Evolutionary conservation across 345 rosid genomes (phyloP).

Genomic region (Turritis glabra): DNA sequence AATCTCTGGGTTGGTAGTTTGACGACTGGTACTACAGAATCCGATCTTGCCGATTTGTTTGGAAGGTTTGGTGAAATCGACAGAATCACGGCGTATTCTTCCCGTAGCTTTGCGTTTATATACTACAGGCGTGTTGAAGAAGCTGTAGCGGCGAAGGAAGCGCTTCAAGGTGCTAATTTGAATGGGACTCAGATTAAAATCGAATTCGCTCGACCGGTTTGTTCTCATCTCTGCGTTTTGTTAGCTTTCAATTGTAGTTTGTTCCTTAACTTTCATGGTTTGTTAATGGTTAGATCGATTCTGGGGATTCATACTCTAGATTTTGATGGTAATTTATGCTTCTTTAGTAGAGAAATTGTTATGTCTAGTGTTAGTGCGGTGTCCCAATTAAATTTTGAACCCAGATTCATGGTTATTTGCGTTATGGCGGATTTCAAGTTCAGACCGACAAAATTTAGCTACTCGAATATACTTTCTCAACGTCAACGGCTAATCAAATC

Average conservation of each 20-base stretch:
- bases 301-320: neutral
- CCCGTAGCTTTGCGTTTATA: conserved; percentile 77
- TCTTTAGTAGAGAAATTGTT: neutral
- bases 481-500: neutral
- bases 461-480: neutral
- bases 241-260: conserved; percentile 21
- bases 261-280: neutral
- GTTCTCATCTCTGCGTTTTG: conserved; percentile 59
- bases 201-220: conserved; percentile 99
- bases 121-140: conserved; percentile 80
- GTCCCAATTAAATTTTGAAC: conserved; percentile 4
- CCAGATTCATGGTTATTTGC: neutral
- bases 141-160: conserved; percentile 73
- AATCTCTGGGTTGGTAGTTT: conserved; percentile 89
- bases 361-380: neutral
- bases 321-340: neutral
- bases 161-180: conserved; percentile 63
- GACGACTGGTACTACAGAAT: conserved; percentile 55
- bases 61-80: conserved; percentile 68
- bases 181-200: conserved; percentile 70
- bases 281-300: conserved; percentile 15
- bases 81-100: conserved; percentile 60
- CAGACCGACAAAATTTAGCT: neutral
- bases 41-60: conserved; percentile 67
- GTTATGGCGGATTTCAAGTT: neutral